Evolutionary conservation across 345 rosid genomes (phyloP), one percentile per base, ranked within the genome.

Genomic region (Aurinia saxatilis): DNA sequence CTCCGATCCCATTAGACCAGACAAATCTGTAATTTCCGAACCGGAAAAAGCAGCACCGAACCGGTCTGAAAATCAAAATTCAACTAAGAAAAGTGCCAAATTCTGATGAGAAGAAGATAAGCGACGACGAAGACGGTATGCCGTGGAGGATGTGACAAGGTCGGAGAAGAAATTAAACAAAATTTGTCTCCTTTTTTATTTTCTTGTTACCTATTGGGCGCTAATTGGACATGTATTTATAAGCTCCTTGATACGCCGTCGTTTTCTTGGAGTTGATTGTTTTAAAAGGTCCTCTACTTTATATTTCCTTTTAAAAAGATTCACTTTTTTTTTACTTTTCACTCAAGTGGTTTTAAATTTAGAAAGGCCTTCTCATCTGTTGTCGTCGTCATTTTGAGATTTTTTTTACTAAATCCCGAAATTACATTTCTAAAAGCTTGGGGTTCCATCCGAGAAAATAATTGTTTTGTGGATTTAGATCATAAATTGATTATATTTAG

Each of bases 1-100:
- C 70, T 72, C 75, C 56, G 75, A 69, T 49, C 72, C 75, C 81
- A 69, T 78, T 64, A 50, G 69, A 65, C 74, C 74, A 47, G 10
- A 37, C 3, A 10, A 51, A 64, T 67, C 41, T 55, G 77, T 39
- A 57, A 64, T 34, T 57, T 11, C 34, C n/a, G 50, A 31, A 33
- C 40, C 13, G 23, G 14, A 50, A 34, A 3, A 8, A 8, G n/a
- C n/a, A 70, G 17, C 50, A 46, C 15, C 14, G 68, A 37, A 19
- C 59, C 62, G 65, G 51, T 56, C 55, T 62, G 58, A 21, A 21
- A 21, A 21, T 21, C 25, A 1, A 21, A 21, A 21, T 1, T 21
- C 25, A 4, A 21, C 4, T 21, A 4, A 21, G 25, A 21, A 21
- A 4, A 21, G 4, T 21, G 25, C 4, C 25, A 2, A 21, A 21